Evolutionary conservation across 148 eudicot genomes (phyloP).

Genomic region (Arctostaphylos glauca): DNA sequence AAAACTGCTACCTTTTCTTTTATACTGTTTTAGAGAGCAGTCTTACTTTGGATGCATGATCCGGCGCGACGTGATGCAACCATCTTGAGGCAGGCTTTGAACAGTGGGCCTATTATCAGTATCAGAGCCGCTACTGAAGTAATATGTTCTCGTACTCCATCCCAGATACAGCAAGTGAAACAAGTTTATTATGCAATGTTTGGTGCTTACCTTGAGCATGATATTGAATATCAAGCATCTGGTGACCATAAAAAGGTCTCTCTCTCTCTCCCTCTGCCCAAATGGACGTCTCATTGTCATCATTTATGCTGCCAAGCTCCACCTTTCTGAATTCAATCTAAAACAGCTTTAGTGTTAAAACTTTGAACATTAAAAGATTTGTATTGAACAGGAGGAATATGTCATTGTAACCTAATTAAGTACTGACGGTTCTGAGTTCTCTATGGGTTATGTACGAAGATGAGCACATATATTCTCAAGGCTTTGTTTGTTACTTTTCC

Average conservation of each 20-base stretch:
- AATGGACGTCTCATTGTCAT: neutral
- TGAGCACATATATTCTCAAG: neutral
- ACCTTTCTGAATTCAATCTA: neutral
- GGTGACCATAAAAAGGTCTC: constrained; percentile 68
- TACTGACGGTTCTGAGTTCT: neutral
- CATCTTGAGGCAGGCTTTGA: constrained; percentile 49
- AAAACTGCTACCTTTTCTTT: neutral
- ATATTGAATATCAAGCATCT: constrained; percentile 47
- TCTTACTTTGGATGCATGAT: constrained; percentile 73
- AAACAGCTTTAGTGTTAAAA: neutral
- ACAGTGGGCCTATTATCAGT: constrained; percentile 25
- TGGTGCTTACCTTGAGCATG: constrained; percentile 66
- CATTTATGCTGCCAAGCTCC: neutral
- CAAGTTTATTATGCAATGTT: constrained; percentile 48
- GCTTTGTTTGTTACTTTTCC: neutral
- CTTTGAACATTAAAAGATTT: neutral
- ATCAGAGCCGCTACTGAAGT: constrained; percentile 66
- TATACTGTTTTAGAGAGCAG: constrained; percentile 48
- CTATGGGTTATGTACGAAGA: neutral
- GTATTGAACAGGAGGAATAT: neutral
- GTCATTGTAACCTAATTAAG: neutral
- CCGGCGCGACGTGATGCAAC: constrained; percentile 79
- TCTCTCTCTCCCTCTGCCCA: neutral
- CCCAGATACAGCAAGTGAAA: constrained; percentile 68
- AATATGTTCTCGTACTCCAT: constrained; percentile 71